Base-by-base conservation (phyloP, 2,329 filamentous ascomycete species). In the Ophiostoma ips region DNA sequence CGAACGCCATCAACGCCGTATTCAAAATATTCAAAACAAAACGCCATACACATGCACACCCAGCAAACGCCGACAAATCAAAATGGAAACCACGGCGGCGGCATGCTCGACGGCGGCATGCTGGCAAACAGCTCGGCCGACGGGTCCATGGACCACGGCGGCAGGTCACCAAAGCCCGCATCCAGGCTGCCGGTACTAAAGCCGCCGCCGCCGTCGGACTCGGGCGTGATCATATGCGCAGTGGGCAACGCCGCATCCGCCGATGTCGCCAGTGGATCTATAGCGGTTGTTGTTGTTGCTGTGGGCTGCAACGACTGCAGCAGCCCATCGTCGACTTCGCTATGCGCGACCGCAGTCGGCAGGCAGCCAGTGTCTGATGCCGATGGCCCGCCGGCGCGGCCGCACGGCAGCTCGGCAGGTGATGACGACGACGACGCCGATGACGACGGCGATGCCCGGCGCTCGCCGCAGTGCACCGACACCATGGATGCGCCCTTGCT, bases 51-150 rank as follows among this genome's bases (percentile, higher is more conserved):
- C n/a, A n/a, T n/a, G n/a, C n/a, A n/a, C n/a, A n/a, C n/a, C n/a
- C n/a, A n/a, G n/a, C n/a, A n/a, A n/a, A n/a, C n/a, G n/a, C n/a
- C n/a, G n/a, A n/a, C n/a, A n/a, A n/a, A 31, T 44, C 43, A 55
- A 13, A 53, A 33, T n/a, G 49, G 28, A 30, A 51, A 55, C 54
- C 54, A 55, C 1, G 50, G 40, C 28, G 48, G 18, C 3, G 33
- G 18, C 2, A 47, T 30, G 3, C 37, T 41, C 28, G 48, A 21
- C 30, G 51, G 52, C 6, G 49, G 31, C 13, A 53, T 33, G 33
- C 28, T 49, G 36, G 34, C 37, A 47, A 51, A 53, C 45, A 53
- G 33, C 13, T 55, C 50, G 11, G 48, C 37, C 6, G 44, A 31
- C 40, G 45, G 38, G 19, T 45, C 38, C 12, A 41, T 11, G 10